Base-by-base conservation (phyloP, 164 flowering plant genomes). In the Buxus sempervirens region DNA sequence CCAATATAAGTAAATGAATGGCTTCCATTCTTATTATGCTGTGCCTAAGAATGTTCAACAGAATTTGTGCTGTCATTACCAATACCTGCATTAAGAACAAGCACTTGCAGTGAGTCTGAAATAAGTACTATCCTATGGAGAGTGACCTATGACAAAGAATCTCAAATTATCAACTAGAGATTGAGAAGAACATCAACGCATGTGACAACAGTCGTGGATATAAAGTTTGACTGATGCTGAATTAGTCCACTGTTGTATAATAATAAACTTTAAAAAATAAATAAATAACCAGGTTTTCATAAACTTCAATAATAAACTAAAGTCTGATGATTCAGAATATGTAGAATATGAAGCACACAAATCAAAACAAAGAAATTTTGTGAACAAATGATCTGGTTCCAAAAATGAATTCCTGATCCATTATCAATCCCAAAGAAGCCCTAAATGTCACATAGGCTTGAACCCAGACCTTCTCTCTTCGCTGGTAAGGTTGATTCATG, bases 51-150 rank as follows among this genome's bases (percentile, higher is more conserved):
- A 95, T 95, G 81, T 95, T 95, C 79, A 95, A 76, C 67, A 95
- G 83, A 72, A 95, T 95, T 83, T 95, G 99, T 64, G 99, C 99
- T 0, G 99, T 95, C 99, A 95, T 95, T 58, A 95, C 99, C 27
- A 95, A 75, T 67, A 95, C 99, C 99, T 95, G 91, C 78, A 82
- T 42, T 26, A 60, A 45, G 64, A 57, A 60, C 56, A 56, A 61
- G 21, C 45, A 19, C 48, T 55, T 58, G 61, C 22, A 64, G 3
- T 49, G 12, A 58, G 24, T n/a, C 25, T 20, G 56, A 3, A 56
- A 53, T 22, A 22, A 49, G 59, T 49, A 65, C 38, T 25, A 66
- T 23, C 27, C 27, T 21, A 32, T 41, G 42, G 32, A 26, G 32
- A 24, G 36, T 9, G 19, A 45, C 23, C 20, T n/a, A 60, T 38